Conservation (phyloP, 768 basidiomycete species). For the Roridomyces roridus region DNA sequence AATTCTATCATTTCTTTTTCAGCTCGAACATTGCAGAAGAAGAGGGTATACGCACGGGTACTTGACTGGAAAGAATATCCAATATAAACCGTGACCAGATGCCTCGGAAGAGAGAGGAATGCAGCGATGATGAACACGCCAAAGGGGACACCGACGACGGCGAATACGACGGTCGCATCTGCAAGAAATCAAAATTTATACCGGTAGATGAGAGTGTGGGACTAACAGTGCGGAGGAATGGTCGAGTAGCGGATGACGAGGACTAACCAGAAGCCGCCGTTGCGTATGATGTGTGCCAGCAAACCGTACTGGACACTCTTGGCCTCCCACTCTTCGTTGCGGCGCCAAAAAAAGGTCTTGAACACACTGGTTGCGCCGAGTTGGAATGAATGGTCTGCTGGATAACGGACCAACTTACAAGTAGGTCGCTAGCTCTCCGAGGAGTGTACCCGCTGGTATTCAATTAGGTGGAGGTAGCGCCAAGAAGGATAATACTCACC, state of each 20-base stretch:
- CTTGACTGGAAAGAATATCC: slow-evolving; percentile 73
- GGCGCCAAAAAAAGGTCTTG: slow-evolving; percentile 57
- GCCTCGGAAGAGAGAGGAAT: slow-evolving; percentile 84
- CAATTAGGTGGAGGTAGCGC: background rate
- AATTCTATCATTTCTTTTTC: background rate
- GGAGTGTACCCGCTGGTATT: slow-evolving; percentile 53
- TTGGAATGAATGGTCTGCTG: background rate
- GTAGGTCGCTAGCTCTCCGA: slow-evolving; percentile 71
- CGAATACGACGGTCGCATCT: slow-evolving; percentile 89
- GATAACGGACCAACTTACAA: slow-evolving; percentile 44
- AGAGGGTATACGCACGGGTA: slow-evolving; percentile 36
- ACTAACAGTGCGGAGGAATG: too few species aligned
- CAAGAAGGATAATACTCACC: background rate
- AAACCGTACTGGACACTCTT: slow-evolving; percentile 40
- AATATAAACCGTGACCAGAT: slow-evolving; percentile 89
- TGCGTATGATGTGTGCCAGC: slow-evolving; percentile 54
- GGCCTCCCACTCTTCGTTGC: slow-evolving; percentile 57
- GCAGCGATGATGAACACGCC: slow-evolving; percentile 79
- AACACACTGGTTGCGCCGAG: slow-evolving; percentile 47
- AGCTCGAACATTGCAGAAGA: slow-evolving; percentile 18
- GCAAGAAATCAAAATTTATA: background rate
- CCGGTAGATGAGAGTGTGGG: too few species aligned
- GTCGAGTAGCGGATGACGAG: slow-evolving; percentile 50
- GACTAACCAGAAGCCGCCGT: slow-evolving; percentile 69
- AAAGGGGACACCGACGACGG: slow-evolving; percentile 87